Evolutionary conservation across 805 yeast species (phyloP), one percentile per base, ranked within the genome.

Genomic region (Peterozyma toletana): DNA sequence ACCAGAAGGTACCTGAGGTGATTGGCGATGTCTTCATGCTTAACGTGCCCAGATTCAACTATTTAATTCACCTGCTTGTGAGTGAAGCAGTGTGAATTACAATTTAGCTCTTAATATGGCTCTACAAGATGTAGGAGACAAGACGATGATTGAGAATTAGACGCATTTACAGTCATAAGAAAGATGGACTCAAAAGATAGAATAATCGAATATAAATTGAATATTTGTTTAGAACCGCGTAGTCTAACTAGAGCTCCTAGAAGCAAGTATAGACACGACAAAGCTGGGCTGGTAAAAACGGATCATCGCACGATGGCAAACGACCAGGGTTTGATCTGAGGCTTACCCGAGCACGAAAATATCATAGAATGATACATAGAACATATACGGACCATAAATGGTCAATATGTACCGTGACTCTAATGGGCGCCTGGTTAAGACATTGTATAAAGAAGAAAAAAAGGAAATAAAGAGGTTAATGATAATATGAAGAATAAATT

Each of bases 331-430:
- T 78, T 67, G 45, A 66, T 86, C 90, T 86, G 75, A 84, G 93
- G 85, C 86, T 69, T 67, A 85, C 93, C 93, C 93, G 90, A 86
- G 95, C 95, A 86, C 95, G 86, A 75, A 75, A 67, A 50, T 60
- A 31, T 15, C 21, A 30, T 63, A 71, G 64, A 43, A 33, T 38
- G 42, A 59, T 67, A 60, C 66, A 62, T 50, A 53, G 55, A 55
- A 63, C 77, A 63, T 57, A 21, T 21, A 21, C 27, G 27, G 27
- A 21, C 27, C 7, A 21, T 21, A 21, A 21, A 21, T 37, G 56
- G 65, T 50, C 45, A 59, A 71, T 64, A 67, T 66, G 70, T 62
- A 58, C 78, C 77, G 82, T 76, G 80, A 77, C 83, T 77, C 83
- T 77, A 76, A 77, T 76, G 91, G 93, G 91, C 82, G 90, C 85